phyloP scores from a whole-genome alignment of 108 stramenopile species.

The Mayamaea pseudoterrestris region DNA sequence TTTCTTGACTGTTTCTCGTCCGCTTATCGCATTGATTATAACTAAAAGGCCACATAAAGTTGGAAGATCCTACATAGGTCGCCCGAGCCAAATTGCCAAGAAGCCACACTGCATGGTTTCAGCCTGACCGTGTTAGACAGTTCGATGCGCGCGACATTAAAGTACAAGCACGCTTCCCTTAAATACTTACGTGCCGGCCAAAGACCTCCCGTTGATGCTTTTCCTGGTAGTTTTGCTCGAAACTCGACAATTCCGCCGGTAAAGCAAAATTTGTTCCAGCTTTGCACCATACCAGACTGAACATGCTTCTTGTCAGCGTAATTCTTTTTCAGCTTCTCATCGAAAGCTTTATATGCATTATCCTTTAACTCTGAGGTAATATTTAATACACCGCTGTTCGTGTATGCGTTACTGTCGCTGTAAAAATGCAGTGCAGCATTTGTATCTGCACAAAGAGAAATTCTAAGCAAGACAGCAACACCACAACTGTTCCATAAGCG shows the following conservation, averaged over 20 bases:
- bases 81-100: constrained; percentile 82
- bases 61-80: constrained; percentile 81
- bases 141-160: not conserved
- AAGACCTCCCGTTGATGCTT: constrained; percentile 54
- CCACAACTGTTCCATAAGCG: not conserved
- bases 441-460: constrained; percentile 39
- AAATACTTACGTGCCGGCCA: constrained; percentile 77
- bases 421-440: constrained; percentile 80
- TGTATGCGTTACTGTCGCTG: constrained; percentile 53
- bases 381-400: constrained; percentile 50
- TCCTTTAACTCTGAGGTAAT: constrained; percentile 53
- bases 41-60: constrained; percentile 86
- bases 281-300: constrained; percentile 77
- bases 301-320: constrained; percentile 62
- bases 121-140: not conserved
- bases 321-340: constrained; percentile 67
- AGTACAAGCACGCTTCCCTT: not conserved
- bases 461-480: not conserved
- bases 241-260: constrained; percentile 85
- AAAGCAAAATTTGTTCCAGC: constrained; percentile 91
- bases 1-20: constrained; percentile 56
- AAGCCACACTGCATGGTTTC: constrained; percentile 74
- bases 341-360: constrained; percentile 66
- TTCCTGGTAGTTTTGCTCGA: constrained; percentile 69
- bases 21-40: constrained; percentile 64